Base-by-base conservation (phyloP, 2,329 filamentous ascomycete species). In the Zymoseptoria tritici region DNA sequence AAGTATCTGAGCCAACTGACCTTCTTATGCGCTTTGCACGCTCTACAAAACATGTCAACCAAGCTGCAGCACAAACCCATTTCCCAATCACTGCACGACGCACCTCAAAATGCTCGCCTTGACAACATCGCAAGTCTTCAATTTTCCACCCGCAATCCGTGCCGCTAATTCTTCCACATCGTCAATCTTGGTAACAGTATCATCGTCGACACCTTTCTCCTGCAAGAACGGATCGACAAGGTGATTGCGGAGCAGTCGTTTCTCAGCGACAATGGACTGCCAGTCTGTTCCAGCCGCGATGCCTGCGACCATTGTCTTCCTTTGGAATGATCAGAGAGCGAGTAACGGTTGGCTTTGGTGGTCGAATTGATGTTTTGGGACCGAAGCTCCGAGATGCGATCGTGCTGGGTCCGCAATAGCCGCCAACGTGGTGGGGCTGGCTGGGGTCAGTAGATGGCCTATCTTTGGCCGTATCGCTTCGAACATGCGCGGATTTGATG, bases 51-150 rank as follows among this genome's bases (percentile, higher is more conserved):
- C 16, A 9, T 54, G 29, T 56, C n/a, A 57, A 36, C 11, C 20
- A 13, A n/a, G 13, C 9, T n/a, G 54, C 16, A 26, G n/a, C 31
- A 11, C 20, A n/a, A 9, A n/a, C 9, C n/a, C 20, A 9, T 19
- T 22, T 49, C n/a, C 1, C n/a, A 6, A 31, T 24, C 16, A 3
- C 20, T 29, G 9, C 9, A 9, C 11, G 4, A 29, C 57, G 54
- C 54, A 65, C 65, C 60, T 64, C 24, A 57, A 49, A 20, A 66
- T 63, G 57, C 66, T 64, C 19, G 60, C 59, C 9, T 36, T 36
- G 2, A 56, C 24, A 22, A 66, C 57, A 49, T 61, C 57, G 13
- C 54, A 50, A 6, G 59, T 56, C 13, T 52, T 64, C 16, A 64
- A 26, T 19, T 64, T 29, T 4, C 57, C 54, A 19, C 46, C 42